These are phyloP conservation scores for Collybiopsis luxurians DNA, from an alignment of 768 basidiomycete species.

Conservation along the genomic window DNA sequence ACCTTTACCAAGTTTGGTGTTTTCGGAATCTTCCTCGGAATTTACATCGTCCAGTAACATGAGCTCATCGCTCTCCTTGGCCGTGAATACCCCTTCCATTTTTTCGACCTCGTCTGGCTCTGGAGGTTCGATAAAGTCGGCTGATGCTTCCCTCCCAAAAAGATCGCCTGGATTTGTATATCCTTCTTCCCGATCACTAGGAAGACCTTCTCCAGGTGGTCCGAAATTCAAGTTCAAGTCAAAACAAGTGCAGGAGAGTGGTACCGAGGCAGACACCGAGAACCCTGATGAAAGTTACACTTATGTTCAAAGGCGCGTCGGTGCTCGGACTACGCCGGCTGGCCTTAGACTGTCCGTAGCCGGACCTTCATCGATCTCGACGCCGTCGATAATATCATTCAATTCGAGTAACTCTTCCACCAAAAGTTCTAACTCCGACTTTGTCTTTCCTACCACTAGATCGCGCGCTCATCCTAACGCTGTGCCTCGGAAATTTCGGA, in stretches of 20 bases:
- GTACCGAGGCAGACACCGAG: neutral
- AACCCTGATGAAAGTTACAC: neutral
- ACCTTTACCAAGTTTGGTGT: neutral
- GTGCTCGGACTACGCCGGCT: neutral
- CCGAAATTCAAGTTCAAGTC: slow-evolving; percentile 7
- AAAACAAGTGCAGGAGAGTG: slow-evolving; percentile 14
- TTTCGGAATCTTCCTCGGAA: slow-evolving; percentile 2
- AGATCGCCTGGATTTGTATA: slow-evolving; percentile 13
- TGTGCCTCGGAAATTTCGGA: neutral
- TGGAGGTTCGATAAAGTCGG: neutral
- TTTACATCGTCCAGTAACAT: neutral
- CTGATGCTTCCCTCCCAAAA: neutral
- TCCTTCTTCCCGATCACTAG: slow-evolving; percentile 19
- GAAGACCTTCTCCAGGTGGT: slow-evolving; percentile 9
- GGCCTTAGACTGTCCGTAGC: neutral
- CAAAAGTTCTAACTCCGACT: neutral
- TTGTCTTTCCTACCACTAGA: slow-evolving; percentile 11
- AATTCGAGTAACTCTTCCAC: neutral
- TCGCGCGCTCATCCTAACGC: slow-evolving; percentile 11
- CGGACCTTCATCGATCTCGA: neutral
- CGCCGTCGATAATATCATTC: slow-evolving; percentile 3
- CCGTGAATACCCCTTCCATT: slow-evolving; percentile 1
- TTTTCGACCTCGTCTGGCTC: slow-evolving; percentile 3
- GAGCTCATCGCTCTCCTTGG: neutral
- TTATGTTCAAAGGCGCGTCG: slow-evolving; percentile 8